Percentiles rank a stretch among this genome's conserved stretches.
phyloP scores from a whole-genome alignment of 495 filamentous ascomycete genomes.

The Entonaema liquescens region DNA sequence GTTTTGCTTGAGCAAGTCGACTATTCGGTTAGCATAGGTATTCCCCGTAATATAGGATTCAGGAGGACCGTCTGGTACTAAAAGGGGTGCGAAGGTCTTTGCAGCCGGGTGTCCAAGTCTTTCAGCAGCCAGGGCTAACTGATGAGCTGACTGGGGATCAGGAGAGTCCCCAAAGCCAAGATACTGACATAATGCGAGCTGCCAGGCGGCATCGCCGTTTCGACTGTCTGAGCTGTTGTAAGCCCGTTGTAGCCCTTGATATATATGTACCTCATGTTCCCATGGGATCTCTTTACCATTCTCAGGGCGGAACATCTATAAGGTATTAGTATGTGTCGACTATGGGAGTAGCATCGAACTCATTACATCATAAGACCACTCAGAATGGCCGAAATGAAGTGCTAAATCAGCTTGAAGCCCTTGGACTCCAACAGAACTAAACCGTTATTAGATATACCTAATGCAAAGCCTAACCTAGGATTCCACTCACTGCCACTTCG shows the following conservation, averaged over 20 bases:
- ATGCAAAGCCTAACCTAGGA: too few relatives aligned
- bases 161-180: slow-evolving; percentile 41
- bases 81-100: slow-evolving; percentile 29
- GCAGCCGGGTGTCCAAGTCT: slow-evolving; percentile 35
- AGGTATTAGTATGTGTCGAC: background rate
- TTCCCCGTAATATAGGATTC: background rate
- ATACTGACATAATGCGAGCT: slow-evolving; percentile 42
- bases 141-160: slow-evolving; percentile 29
- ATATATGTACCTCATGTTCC: slow-evolving; percentile 45
- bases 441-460: background rate
- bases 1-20: slow-evolving; percentile 6
- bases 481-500: slow-evolving; percentile 37
- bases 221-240: background rate
- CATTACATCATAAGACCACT: slow-evolving; percentile 38
- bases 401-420: slow-evolving; percentile 43
- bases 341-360: too few relatives aligned
- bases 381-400: slow-evolving; percentile 41
- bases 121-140: slow-evolving; percentile 36
- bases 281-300: slow-evolving; percentile 42
- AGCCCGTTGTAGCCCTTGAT: slow-evolving; percentile 34
- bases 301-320: slow-evolving; percentile 31
- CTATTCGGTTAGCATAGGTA: slow-evolving; percentile 9
- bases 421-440: slow-evolving; percentile 31
- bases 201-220: slow-evolving; percentile 37
- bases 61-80: too few relatives aligned